Conservation (phyloP, 1,284 basidiomycete genomes). For the Pisolithus thermaeus region DNA sequence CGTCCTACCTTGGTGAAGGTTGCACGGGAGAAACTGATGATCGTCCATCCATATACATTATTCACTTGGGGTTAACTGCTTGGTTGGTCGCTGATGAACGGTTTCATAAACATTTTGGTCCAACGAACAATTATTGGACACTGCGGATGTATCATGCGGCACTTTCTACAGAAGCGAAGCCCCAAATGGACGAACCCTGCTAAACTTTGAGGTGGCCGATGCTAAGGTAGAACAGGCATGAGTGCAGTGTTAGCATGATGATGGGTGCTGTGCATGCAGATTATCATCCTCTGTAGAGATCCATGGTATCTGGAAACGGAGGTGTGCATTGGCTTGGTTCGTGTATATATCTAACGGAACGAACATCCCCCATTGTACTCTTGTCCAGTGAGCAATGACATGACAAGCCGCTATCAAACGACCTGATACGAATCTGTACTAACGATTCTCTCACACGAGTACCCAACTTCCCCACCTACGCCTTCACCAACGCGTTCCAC, state of each 20-base stretch:
- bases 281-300: too few relatives aligned
- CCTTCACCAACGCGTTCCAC: conserved; percentile 57
- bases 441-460: conserved; percentile 74
- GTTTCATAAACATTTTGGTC: conserved; percentile 23
- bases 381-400: too few relatives aligned
- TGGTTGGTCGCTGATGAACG: conserved; percentile 4
- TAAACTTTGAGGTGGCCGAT: conserved; percentile 38
- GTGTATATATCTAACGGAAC: too few relatives aligned
- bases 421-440: conserved; percentile 69
- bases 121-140: neutral
- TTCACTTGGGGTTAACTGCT: too few relatives aligned
- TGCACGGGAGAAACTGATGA: too few relatives aligned
- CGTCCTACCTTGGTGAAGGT: too few relatives aligned
- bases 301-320: too few relatives aligned
- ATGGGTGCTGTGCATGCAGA: too few relatives aligned
- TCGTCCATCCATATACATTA: neutral
- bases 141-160: neutral
- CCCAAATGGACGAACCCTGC: conserved; percentile 57
- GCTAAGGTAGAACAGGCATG: too few relatives aligned
- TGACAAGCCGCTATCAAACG: conserved; percentile 24
- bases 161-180: conserved; percentile 43
- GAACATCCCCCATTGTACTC: too few relatives aligned
- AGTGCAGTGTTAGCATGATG: too few relatives aligned
- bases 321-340: too few relatives aligned
- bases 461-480: conserved; percentile 58